Conservation (phyloP, 257 asterid species). For the Buddleja alternifolia region DNA sequence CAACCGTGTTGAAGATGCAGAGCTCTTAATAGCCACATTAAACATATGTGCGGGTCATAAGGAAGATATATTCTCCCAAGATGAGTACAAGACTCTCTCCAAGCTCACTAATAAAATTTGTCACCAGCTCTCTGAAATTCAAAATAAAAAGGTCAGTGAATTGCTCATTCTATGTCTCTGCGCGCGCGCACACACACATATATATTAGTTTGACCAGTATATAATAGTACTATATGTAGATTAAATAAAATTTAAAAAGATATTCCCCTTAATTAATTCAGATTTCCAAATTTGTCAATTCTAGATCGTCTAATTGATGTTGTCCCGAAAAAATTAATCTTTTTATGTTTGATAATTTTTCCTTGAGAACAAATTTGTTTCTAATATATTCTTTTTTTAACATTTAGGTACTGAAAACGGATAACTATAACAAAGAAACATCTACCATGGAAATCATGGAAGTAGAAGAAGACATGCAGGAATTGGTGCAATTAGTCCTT, state of each 20-base stretch:
- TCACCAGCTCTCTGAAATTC: conserved; percentile 26
- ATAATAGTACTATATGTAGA: too few species aligned
- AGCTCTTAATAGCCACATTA: conserved; percentile 41
- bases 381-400: background rate
- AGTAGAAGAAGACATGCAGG: conserved; percentile 35
- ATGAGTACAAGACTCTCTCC: conserved; percentile 40
- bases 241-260: too few species aligned
- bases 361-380: too few species aligned
- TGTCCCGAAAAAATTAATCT: too few species aligned
- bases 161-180: too few species aligned
- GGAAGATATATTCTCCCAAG: conserved; percentile 32
- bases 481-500: conserved; percentile 35
- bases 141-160: conserved; percentile 28
- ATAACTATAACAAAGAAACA: background rate
- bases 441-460: conserved; percentile 17
- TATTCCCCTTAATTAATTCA: too few species aligned
- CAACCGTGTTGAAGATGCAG: conserved; percentile 36
- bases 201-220: too few species aligned
- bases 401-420: background rate
- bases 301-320: too few species aligned
- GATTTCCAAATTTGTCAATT: too few species aligned
- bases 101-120: conserved; percentile 44
- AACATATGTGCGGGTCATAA: conserved; percentile 40
- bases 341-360: too few species aligned
- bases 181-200: too few species aligned